Evolutionary conservation across 1,139 yeast species (phyloP), one percentile per base, ranked within the genome.

Genomic region (Candida glucosophila): DNA sequence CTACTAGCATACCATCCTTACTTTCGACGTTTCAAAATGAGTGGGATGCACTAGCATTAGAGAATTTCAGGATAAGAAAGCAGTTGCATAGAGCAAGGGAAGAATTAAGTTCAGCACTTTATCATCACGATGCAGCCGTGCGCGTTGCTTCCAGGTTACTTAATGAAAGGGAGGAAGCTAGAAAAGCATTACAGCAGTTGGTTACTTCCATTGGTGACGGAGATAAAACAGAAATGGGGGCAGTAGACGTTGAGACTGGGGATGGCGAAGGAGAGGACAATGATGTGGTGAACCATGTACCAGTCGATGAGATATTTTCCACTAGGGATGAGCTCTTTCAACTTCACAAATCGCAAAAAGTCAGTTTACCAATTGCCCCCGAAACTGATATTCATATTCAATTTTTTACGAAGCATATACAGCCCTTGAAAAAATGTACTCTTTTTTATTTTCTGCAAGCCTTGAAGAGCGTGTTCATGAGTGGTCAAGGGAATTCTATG

Each of bases 91-190:
- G 60, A 18, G 67, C 90, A 2, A 67, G 80, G 33, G 73, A 79
- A 41, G 92, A 85, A 42, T 54, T 88, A 30, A 77, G 92, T 22
- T 55, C 80, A 4, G 78, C 94, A 0, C 55, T 86, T 20, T 86
- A 85, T 43, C 81, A 77, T 39, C 81, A 80, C 37, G 97, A 88
- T 48, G 96, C 97, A 0, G 94, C 96, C 1, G 75, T 81, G 3
- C 60, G 86, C 29, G 95, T 88, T 3, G 93, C 92, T 0, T 77
- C 94, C 0, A 66, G 67, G 22, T 74, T 86, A 2, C 60, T 77
- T 6, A 63, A 64, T 30, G 95, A 85, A 41, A 54, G 92, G 23
- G 94, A 85, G 39, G 88, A 78, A 29, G 79, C 83, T 2, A 60
- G 64, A 28, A 47, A 45, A 5, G 82, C 83, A 2, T 55, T 82